phyloP scores from a whole-genome alignment of 208 protist species.

The Plasmodiophora brassicae region DNA sequence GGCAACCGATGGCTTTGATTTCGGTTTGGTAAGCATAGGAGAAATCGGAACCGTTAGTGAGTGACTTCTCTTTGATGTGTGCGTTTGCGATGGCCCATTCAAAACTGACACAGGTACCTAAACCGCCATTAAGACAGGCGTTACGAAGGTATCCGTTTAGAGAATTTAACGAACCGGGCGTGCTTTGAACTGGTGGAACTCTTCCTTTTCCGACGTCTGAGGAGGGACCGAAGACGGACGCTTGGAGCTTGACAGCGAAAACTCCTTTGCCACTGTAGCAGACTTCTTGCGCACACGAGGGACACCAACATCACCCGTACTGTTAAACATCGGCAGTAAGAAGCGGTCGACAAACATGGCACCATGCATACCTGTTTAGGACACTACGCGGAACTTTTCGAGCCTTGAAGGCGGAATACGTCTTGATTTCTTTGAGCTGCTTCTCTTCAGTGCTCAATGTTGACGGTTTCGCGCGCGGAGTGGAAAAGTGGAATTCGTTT shows the following conservation, averaged over 20 bases:
- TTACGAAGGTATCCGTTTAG: background rate
- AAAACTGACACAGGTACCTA: background rate
- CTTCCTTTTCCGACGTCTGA: background rate
- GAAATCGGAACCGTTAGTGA: background rate
- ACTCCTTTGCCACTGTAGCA: background rate
- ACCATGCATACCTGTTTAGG: background rate
- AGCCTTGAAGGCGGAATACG: background rate
- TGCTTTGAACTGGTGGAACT: background rate
- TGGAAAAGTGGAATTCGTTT: background rate
- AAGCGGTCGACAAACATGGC: background rate
- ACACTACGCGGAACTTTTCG: background rate
- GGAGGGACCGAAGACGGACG: background rate
- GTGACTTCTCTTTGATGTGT: too few relatives aligned
- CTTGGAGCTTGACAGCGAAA: background rate
- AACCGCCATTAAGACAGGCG: background rate
- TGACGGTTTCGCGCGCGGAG: background rate
- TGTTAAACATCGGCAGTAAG: background rate
- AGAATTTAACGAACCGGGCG: background rate
- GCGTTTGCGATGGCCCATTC: background rate
- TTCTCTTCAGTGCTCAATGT: background rate
- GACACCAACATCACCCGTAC: conserved; percentile 19
- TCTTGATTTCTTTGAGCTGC: background rate
- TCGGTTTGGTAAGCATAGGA: background rate
- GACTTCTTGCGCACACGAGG: background rate
- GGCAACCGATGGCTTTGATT: background rate